These are phyloP conservation scores for Leccinum cinnamomeum DNA, from an alignment of 1,284 basidiomycete genomes.

Conservation along the genomic window DNA sequence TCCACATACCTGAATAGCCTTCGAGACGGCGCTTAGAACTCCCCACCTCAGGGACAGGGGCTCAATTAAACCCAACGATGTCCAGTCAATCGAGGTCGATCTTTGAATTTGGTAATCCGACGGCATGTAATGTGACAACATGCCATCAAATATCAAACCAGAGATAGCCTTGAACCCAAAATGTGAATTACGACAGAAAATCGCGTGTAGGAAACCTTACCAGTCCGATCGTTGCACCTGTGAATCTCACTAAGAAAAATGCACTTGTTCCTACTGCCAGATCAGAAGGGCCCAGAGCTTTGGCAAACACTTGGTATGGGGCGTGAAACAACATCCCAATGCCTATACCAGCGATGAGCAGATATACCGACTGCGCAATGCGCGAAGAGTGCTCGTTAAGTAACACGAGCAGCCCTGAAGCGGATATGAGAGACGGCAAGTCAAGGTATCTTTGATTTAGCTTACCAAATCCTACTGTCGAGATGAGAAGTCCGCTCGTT, in stretches of 20 bases:
- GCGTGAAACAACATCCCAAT: conserved; percentile 80
- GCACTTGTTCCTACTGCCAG: conserved; percentile 78
- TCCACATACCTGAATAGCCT: conserved; percentile 51
- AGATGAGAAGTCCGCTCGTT: conserved; percentile 57
- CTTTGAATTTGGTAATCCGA: conserved; percentile 41
- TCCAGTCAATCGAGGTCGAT: conserved; percentile 53
- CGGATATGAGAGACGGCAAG: conserved; percentile 14
- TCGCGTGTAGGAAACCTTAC: conserved; percentile 41
- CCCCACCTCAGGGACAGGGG: conserved; percentile 42
- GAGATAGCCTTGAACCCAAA: conserved; percentile 57
- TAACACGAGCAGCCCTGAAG: conserved; percentile 61
- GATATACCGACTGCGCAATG: conserved; percentile 51
- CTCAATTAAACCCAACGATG: conserved; percentile 46
- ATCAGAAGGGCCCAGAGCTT: conserved; percentile 59
- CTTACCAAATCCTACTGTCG: conserved; percentile 73
- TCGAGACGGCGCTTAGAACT: conserved; percentile 48
- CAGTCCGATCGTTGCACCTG: conserved; percentile 75
- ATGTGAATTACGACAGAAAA: conserved; percentile 16
- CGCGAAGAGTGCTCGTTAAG: conserved; percentile 52
- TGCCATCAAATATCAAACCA: conserved; percentile 68
- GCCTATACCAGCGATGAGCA: conserved; percentile 72
- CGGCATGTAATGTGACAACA: conserved; percentile 50
- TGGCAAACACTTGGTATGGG: conserved; percentile 74
- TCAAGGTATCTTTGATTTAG: conserved; percentile 31
- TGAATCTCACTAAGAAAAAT: conserved; percentile 81